Conservation (phyloP, 345 rosid species). For the Pugionium cornutum region DNA sequence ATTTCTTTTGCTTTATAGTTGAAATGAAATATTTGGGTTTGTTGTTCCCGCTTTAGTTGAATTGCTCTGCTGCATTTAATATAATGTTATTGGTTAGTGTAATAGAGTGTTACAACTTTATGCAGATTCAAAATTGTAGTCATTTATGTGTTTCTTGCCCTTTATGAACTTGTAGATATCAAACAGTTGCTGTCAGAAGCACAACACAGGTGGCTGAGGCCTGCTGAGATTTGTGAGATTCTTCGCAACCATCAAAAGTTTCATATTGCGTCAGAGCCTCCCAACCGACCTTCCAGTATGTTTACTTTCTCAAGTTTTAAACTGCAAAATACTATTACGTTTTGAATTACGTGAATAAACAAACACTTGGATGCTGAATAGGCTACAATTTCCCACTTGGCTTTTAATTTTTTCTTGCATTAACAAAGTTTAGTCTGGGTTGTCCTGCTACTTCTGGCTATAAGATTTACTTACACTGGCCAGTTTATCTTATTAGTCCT, state of each 20-base stretch:
- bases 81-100: constrained; percentile 10
- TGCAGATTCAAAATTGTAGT: background rate
- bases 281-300: constrained; percentile 79
- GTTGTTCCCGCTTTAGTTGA: background rate
- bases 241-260: constrained; percentile 79
- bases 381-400: constrained; percentile 7
- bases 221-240: constrained; percentile 96
- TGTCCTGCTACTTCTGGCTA: constrained; percentile 5
- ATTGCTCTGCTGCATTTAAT: constrained; percentile 21
- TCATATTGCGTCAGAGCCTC: constrained; percentile 74
- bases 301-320: constrained; percentile 3
- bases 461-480: constrained; percentile 1
- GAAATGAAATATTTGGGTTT: constrained; percentile 1
- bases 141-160: constrained; percentile 18
- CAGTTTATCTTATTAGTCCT: constrained; percentile 7
- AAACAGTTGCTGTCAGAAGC: constrained; percentile 58
- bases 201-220: constrained; percentile 90
- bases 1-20: background rate
- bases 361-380: background rate
- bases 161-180: constrained; percentile 42
- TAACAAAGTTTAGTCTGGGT: constrained; percentile 11
- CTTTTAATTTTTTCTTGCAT: constrained; percentile 7
- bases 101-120: constrained; percentile 7
- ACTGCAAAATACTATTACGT: constrained; percentile 1
- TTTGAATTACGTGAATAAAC: background rate